Evolutionary conservation across 2,329 filamentous ascomycete species (phyloP).

Genomic region (Eutypa lata): DNA sequence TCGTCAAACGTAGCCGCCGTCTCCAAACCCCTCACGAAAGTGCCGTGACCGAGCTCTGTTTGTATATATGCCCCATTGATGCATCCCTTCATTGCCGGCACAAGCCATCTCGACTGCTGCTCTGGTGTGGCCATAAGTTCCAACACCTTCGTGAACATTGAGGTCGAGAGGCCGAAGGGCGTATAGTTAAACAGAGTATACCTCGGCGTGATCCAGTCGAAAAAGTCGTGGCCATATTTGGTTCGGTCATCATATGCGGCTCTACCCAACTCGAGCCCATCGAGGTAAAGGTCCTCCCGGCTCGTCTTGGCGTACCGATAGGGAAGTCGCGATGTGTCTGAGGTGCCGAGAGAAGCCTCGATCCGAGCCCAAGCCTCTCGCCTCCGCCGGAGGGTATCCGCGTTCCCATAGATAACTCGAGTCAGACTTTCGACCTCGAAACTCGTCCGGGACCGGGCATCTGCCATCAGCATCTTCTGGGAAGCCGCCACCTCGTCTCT

Average conservation of each 20-base stretch:
- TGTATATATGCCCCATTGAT: conserved; percentile 28
- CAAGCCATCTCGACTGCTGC: conserved; percentile 10
- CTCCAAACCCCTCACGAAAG: conserved; percentile 27
- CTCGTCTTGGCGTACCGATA: conserved; percentile 19
- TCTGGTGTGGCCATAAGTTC: conserved; percentile 7
- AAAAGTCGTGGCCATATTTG: conserved; percentile 19
- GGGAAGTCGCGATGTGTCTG: conserved; percentile 20
- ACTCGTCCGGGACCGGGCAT: not conserved
- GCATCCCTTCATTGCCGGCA: conserved; percentile 10
- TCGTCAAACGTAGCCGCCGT: conserved; percentile 29
- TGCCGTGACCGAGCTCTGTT: conserved; percentile 31
- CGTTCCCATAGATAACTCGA: not conserved
- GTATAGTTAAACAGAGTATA: conserved; percentile 14
- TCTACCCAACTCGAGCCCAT: conserved; percentile 21
- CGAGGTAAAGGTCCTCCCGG: conserved; percentile 20
- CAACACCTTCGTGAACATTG: conserved; percentile 15
- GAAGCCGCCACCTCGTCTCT: not conserved
- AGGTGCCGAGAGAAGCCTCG: conserved; percentile 7
- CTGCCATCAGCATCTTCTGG: not conserved
- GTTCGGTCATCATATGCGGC: conserved; percentile 22
- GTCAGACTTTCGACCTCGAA: conserved; percentile 1
- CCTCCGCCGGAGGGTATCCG: conserved; percentile 5
- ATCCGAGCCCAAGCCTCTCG: conserved; percentile 10
- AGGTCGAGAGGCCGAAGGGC: conserved; percentile 11
- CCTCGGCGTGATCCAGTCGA: conserved; percentile 12